phyloP scores from a whole-genome alignment of 441 rosid species.

The Manihot esculenta region DNA sequence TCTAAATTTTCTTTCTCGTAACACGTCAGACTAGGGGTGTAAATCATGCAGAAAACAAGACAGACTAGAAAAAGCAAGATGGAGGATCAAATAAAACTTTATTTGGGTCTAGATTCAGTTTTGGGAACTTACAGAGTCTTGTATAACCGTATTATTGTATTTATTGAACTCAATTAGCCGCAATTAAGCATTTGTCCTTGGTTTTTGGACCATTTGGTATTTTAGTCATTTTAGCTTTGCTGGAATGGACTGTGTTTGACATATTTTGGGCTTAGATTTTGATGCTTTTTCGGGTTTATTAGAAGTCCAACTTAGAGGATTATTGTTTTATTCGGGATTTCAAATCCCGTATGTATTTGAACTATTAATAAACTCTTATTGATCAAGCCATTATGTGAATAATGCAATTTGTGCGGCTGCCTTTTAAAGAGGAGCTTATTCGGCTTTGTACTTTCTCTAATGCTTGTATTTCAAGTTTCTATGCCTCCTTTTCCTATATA shows the following conservation, averaged over 20 bases:
- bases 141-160: neutral
- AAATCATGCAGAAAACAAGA: neutral
- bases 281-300: neutral
- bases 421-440: neutral
- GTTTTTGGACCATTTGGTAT: too few species aligned
- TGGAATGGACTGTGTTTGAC: neutral
- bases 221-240: neutral
- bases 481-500: neutral
- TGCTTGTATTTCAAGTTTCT: neutral
- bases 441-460: neutral
- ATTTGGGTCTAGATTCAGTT: neutral
- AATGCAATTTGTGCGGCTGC: neutral
- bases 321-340: neutral
- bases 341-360: too few species aligned
- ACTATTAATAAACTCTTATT: neutral
- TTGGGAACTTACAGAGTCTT: neutral
- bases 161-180: neutral
- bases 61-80: neutral
- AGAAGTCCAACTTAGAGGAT: neutral
- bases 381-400: neutral
- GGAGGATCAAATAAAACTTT: neutral
- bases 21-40: neutral
- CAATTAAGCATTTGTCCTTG: too few species aligned
- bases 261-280: neutral
- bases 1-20: too few species aligned